Conservation (phyloP, 202 grass and related monocot species). For the Zoysia matrella region DNA sequence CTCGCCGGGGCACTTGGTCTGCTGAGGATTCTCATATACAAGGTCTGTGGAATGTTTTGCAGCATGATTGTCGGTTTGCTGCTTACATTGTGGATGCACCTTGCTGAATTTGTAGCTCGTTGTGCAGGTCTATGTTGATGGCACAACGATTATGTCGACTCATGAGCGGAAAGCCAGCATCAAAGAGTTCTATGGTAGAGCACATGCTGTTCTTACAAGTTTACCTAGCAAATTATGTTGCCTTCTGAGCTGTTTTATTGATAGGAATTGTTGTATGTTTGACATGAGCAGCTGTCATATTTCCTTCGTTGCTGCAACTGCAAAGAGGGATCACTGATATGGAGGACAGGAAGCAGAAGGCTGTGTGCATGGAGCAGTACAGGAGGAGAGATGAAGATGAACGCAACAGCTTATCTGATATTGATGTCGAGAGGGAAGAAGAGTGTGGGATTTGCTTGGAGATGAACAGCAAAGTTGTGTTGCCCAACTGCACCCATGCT, state of each 20-base stretch:
- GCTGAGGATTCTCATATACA: constrained; percentile 88
- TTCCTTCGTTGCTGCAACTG: constrained; percentile 90
- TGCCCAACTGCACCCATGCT: constrained; percentile 90
- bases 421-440: constrained; percentile 84
- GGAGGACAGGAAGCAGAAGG: constrained; percentile 85
- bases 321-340: constrained; percentile 83
- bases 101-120: constrained; percentile 18
- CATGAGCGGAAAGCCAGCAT: constrained; percentile 90
- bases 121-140: constrained; percentile 86
- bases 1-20: constrained; percentile 80
- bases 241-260: constrained; percentile 20
- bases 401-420: constrained; percentile 53
- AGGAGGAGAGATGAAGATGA: constrained; percentile 63
- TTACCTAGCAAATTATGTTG: neutral
- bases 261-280: constrained; percentile 17
- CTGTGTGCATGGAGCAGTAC: constrained; percentile 69
- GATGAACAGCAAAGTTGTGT: constrained; percentile 80
- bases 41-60: constrained; percentile 45
- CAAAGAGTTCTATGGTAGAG: constrained; percentile 85
- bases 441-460: constrained; percentile 98
- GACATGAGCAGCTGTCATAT: constrained; percentile 74
- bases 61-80: neutral
- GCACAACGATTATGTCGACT: constrained; percentile 77
- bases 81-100: neutral
- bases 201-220: constrained; percentile 10